Percentiles rank a stretch among this genome's conserved stretches.
phyloP scores from a whole-genome alignment of 805 yeast genomes.

The Wickerhamomyces ciferrii region DNA sequence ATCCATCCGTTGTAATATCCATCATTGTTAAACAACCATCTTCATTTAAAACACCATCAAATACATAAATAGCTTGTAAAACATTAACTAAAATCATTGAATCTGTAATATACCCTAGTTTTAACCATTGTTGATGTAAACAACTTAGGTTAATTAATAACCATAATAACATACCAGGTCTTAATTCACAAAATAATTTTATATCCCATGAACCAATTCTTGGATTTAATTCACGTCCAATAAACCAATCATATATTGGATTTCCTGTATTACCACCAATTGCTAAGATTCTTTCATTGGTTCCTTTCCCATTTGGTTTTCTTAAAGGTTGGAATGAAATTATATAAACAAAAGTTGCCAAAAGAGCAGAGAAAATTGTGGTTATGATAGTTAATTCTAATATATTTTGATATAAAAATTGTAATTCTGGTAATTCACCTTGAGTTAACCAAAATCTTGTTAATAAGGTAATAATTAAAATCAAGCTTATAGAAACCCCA shows the following conservation, averaged over 20 bases:
- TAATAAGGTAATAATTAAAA: slow-evolving; percentile 33
- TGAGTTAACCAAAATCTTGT: slow-evolving; percentile 48
- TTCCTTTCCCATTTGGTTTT: slow-evolving; percentile 42
- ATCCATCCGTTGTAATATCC: slow-evolving; percentile 94
- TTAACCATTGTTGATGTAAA: slow-evolving; percentile 72
- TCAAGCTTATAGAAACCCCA: slow-evolving; percentile 54
- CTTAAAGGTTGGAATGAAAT: slow-evolving; percentile 60
- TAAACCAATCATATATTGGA: slow-evolving; percentile 84
- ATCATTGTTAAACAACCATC: slow-evolving; percentile 90
- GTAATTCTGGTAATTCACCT: slow-evolving; percentile 72
- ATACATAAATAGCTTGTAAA: slow-evolving; percentile 75
- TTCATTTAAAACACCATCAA: slow-evolving; percentile 91
- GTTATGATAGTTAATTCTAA: slow-evolving; percentile 60
- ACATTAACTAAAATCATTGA: slow-evolving; percentile 65
- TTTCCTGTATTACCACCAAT: slow-evolving; percentile 82
- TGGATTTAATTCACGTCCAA: slow-evolving; percentile 95
- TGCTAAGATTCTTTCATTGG: slow-evolving; percentile 70
- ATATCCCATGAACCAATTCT: slow-evolving; percentile 81
- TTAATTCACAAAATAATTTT: slow-evolving; percentile 86
- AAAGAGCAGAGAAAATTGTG: slow-evolving; percentile 53
- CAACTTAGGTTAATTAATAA: slow-evolving; percentile 70
- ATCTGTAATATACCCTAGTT: slow-evolving; percentile 55
- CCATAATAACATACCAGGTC: slow-evolving; percentile 94
- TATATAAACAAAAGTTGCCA: slow-evolving; percentile 63
- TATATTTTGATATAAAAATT: slow-evolving; percentile 65